Conservation (phyloP, 2,329 filamentous ascomycete species). For the Leptographium wingfieldii region DNA sequence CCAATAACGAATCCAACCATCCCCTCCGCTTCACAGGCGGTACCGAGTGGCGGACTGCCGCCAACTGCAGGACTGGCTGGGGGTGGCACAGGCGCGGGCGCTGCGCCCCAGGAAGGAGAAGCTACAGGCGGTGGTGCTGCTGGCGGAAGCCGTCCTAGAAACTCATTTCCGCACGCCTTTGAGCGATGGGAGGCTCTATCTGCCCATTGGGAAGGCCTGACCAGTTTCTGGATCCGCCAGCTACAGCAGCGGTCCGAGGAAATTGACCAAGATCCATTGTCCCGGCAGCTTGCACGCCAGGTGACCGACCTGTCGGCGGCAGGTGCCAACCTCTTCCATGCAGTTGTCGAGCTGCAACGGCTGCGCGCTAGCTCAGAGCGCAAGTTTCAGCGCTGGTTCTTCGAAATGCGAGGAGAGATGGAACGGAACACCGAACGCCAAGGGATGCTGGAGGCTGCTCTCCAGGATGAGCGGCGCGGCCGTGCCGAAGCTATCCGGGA, state of each 20-base stretch:
- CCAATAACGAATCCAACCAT: neutral
- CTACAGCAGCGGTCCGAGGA: constrained; percentile 85
- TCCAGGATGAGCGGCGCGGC: constrained; percentile 62
- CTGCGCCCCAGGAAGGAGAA: constrained; percentile 18
- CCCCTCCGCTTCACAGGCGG: neutral
- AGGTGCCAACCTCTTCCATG: constrained; percentile 93
- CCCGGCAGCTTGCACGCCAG: constrained; percentile 79
- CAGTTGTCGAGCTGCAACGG: constrained; percentile 89
- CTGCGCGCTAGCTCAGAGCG: constrained; percentile 89
- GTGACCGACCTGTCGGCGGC: constrained; percentile 96
- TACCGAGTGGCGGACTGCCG: neutral
- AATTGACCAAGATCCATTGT: constrained; percentile 68
- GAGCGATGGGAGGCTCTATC: constrained; percentile 96
- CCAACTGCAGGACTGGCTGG: constrained; percentile 7
- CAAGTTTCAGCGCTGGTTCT: constrained; percentile 98
- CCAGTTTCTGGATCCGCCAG: constrained; percentile 91
- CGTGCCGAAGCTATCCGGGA: constrained; percentile 55
- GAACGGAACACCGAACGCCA: constrained; percentile 75
- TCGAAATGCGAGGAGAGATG: constrained; percentile 79
- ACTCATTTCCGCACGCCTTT: constrained; percentile 88
- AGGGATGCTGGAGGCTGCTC: constrained; percentile 60
- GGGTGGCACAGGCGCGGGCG: neutral
- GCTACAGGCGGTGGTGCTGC: constrained; percentile 15
- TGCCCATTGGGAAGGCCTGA: constrained; percentile 95
- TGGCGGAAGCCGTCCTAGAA: constrained; percentile 34